phyloP scores from a whole-genome alignment of 768 basidiomycete genomes.

The Boletus reticuloceps region DNA sequence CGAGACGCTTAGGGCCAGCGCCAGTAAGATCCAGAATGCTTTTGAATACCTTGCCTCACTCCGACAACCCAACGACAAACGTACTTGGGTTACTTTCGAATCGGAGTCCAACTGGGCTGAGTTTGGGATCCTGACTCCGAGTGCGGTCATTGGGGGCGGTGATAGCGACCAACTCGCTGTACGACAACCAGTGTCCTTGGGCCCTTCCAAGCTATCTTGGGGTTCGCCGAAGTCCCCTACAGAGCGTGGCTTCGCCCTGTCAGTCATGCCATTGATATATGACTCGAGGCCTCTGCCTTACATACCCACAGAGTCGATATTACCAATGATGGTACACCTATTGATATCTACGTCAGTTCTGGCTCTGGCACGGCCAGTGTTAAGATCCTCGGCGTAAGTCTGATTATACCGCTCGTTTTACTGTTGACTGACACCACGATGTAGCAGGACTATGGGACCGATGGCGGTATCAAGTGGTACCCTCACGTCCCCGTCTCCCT shows the following conservation, averaged over 20 bases:
- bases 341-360: conserved; percentile 2
- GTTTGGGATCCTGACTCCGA: conserved; percentile 5
- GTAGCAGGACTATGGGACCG: neutral
- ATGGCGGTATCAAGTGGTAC: neutral
- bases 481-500: neutral
- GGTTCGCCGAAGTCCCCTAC: neutral
- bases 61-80: neutral
- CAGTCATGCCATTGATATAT: neutral
- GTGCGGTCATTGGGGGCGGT: conserved; percentile 1
- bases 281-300: neutral
- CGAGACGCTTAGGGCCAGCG: neutral
- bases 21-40: conserved; percentile 1
- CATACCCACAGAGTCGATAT: neutral
- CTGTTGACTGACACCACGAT: neutral
- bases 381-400: neutral
- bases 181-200: neutral
- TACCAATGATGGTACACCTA: conserved; percentile 2
- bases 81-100: conserved; percentile 3
- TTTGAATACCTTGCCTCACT: conserved; percentile 3
- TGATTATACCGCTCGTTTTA: neutral
- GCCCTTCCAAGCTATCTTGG: conserved; percentile 3
- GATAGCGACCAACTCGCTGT: neutral
- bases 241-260: neutral
- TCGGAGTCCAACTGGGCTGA: neutral
- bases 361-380: conserved; percentile 1